phyloP scores from a whole-genome alignment of 495 filamentous ascomycete species.

The Xanthoparmelia taractica region DNA sequence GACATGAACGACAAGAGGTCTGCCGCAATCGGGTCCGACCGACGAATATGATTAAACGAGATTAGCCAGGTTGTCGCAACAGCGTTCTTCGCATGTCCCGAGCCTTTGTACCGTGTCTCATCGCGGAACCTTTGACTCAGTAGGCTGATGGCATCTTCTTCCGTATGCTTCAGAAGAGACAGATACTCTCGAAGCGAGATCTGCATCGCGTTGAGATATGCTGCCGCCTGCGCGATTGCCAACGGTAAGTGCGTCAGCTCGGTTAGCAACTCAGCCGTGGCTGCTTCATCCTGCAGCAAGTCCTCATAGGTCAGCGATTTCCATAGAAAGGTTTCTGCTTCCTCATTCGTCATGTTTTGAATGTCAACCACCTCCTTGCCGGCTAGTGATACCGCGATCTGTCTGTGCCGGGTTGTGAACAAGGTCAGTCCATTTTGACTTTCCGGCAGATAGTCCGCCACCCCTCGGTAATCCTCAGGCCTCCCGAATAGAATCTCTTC shows the following conservation, averaged over 20 bases:
- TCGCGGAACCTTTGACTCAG: constrained; percentile 42
- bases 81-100: constrained; percentile 33
- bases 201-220: constrained; percentile 36
- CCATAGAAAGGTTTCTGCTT: constrained; percentile 17
- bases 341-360: constrained; percentile 26
- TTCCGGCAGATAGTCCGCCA: constrained; percentile 26
- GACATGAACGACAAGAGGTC: constrained; percentile 38
- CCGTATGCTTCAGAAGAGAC: constrained; percentile 32
- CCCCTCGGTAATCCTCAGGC: not conserved
- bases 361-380: constrained; percentile 25
- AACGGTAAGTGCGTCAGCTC: constrained; percentile 34
- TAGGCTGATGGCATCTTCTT: constrained; percentile 31
- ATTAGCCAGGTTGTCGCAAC: constrained; percentile 45
- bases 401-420: constrained; percentile 34
- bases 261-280: constrained; percentile 24
- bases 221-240: constrained; percentile 38
- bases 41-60: constrained; percentile 42
- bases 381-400: constrained; percentile 27
- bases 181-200: constrained; percentile 38
- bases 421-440: constrained; percentile 32
- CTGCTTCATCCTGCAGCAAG: constrained; percentile 20
- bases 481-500: constrained; percentile 20
- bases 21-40: constrained; percentile 31
- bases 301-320: constrained; percentile 29
- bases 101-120: constrained; percentile 31